These are phyloP conservation scores for Lactarius hengduanensis DNA, from an alignment of 768 basidiomycete genomes.

Conservation along the genomic window DNA sequence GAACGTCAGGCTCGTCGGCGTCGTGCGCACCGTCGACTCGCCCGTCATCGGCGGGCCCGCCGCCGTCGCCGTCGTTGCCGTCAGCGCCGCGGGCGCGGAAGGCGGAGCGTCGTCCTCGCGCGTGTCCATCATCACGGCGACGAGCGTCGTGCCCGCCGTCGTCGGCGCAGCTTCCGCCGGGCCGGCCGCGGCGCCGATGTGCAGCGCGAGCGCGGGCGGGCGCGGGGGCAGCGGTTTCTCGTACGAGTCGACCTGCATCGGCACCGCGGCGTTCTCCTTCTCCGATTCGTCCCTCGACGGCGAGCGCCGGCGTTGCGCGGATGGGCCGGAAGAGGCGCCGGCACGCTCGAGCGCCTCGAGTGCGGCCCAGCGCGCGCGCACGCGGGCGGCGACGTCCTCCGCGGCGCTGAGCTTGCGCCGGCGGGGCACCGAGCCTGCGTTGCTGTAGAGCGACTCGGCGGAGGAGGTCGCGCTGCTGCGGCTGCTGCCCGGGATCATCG, in stretches of 20 bases:
- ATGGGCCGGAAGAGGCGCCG: not conserved
- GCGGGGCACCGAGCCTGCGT: conserved; percentile 5
- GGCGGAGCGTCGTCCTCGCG: not conserved
- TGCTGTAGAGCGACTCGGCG: conserved; percentile 19
- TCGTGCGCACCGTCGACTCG: conserved; percentile 20
- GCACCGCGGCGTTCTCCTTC: conserved; percentile 9
- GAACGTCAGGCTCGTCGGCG: conserved; percentile 24
- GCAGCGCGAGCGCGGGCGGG: conserved; percentile 9
- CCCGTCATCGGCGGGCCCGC: not conserved
- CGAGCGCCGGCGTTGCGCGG: not conserved
- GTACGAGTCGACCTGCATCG: conserved; percentile 18
- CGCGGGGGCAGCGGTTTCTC: conserved; percentile 25
- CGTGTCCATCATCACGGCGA: not conserved
- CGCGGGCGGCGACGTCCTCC: conserved; percentile 26
- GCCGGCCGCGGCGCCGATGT: not conserved
- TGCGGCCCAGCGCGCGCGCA: conserved; percentile 26
- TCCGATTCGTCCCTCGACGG: not conserved
- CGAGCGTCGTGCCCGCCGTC: conserved; percentile 1
- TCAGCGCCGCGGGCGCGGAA: not conserved
- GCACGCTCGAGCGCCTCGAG: conserved; percentile 25
- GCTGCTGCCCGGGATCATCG: conserved; percentile 21
- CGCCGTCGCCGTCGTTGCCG: not conserved
- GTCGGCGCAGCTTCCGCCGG: not conserved
- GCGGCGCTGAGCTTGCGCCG: conserved; percentile 27
- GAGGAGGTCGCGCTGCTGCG: conserved; percentile 27